Evolutionary conservation across 2,329 filamentous ascomycete species (phyloP).

Genomic region (Blastomyces percursus): DNA sequence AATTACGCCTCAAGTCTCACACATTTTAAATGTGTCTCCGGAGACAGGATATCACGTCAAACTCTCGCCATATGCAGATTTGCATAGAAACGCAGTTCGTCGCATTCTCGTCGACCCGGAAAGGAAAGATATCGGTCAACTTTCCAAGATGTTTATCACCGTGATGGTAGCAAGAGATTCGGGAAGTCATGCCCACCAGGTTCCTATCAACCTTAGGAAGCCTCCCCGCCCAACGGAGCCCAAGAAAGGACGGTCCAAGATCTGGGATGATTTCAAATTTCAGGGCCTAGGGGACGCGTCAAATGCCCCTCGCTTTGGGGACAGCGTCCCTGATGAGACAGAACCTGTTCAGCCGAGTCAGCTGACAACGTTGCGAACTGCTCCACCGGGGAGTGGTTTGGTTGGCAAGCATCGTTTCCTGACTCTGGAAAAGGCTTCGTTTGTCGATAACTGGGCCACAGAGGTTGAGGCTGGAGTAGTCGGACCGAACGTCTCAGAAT

Average conservation of each 20-base stretch:
- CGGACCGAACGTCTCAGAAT: slow-evolving; percentile 6
- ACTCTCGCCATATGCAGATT: slow-evolving; percentile 16
- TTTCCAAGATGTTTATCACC: slow-evolving; percentile 20
- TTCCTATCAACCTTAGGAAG: slow-evolving; percentile 15
- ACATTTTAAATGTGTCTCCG: slow-evolving; percentile 14
- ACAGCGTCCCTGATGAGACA: slow-evolving; percentile 4
- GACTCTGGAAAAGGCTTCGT: slow-evolving; percentile 20
- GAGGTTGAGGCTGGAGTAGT: slow-evolving; percentile 15
- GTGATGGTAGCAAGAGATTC: slow-evolving; percentile 13
- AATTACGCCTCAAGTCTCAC: slow-evolving; percentile 12
- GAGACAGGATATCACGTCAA: slow-evolving; percentile 10
- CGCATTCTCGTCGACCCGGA: slow-evolving; percentile 20
- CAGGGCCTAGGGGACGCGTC: slow-evolving; percentile 22
- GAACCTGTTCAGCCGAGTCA: neutral
- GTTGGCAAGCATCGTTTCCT: slow-evolving; percentile 17
- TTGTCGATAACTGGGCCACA: slow-evolving; percentile 23
- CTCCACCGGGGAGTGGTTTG: slow-evolving; percentile 4
- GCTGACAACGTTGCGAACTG: neutral
- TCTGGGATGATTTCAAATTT: slow-evolving; percentile 26
- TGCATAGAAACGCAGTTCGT: slow-evolving; percentile 15
- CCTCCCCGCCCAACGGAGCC: slow-evolving; percentile 16
- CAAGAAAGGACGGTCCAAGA: slow-evolving; percentile 17
- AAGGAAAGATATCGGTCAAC: slow-evolving; percentile 6
- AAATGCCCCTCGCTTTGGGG: slow-evolving; percentile 14
- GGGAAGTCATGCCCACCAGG: slow-evolving; percentile 9